These are phyloP conservation scores for Botrytis deweyae DNA, from an alignment of 2,329 filamentous ascomycete species.

Conservation along the genomic window DNA sequence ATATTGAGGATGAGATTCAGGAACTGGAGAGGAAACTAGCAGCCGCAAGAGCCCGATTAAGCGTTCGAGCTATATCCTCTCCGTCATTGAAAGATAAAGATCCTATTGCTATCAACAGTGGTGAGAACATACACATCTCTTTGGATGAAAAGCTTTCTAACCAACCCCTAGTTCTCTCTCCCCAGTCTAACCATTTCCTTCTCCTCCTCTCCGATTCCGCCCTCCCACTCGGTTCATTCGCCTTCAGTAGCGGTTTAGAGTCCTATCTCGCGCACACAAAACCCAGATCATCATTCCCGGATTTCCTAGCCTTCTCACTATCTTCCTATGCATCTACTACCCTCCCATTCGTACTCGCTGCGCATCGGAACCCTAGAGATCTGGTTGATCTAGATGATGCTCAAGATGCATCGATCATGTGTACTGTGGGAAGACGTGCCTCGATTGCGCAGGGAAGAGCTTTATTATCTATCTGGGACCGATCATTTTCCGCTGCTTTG, in stretches of 20 bases:
- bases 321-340: slow-evolving; percentile 69
- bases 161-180: slow-evolving; percentile 26
- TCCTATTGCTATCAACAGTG: slow-evolving; percentile 23
- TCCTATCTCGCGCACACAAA: slow-evolving; percentile 73
- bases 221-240: slow-evolving; percentile 81
- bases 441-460: slow-evolving; percentile 75
- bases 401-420: slow-evolving; percentile 73
- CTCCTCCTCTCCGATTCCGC: slow-evolving; percentile 79
- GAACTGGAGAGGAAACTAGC: slow-evolving; percentile 52
- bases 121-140: slow-evolving; percentile 3
- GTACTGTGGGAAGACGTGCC: slow-evolving; percentile 74
- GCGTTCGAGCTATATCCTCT: slow-evolving; percentile 30
- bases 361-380: slow-evolving; percentile 53
- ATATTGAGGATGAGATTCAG: slow-evolving; percentile 53
- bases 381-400: slow-evolving; percentile 67
- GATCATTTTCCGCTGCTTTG: slow-evolving; percentile 55
- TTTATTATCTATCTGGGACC: slow-evolving; percentile 73
- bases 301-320: slow-evolving; percentile 70
- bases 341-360: slow-evolving; percentile 72
- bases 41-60: slow-evolving; percentile 47
- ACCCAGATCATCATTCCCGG: slow-evolving; percentile 52
- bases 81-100: slow-evolving; percentile 27
- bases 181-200: slow-evolving; percentile 57
- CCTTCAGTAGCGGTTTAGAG: slow-evolving; percentile 79
- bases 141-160: slow-evolving; percentile 18